Percentiles rank a stretch among this genome's conserved stretches.
phyloP scores from a whole-genome alignment of 2,329 filamentous ascomycete genomes.

The Geoglossum cookeanum region DNA sequence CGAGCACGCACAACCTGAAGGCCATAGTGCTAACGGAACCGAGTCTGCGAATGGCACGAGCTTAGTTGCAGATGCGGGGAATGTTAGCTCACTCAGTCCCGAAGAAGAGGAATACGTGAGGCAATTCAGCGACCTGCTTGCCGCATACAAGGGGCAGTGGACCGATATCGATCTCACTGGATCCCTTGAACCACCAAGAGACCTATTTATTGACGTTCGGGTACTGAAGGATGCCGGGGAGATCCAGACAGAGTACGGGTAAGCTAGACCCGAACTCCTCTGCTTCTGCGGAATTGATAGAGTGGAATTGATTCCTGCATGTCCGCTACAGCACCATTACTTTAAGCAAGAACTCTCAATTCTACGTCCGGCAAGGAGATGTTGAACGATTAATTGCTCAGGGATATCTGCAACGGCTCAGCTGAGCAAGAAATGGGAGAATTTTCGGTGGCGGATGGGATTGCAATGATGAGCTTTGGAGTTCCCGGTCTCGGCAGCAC shows the following conservation, averaged over 20 bases:
- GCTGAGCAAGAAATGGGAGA: conserved; percentile 29
- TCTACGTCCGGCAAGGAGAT: conserved; percentile 89
- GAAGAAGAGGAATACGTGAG: conserved; percentile 95
- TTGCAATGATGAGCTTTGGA: background rate
- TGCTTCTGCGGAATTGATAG: background rate
- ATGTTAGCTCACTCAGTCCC: conserved; percentile 62
- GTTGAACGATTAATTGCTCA: conserved; percentile 88
- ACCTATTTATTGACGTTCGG: conserved; percentile 90
- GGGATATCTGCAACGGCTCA: conserved; percentile 81
- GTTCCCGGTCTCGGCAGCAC: background rate
- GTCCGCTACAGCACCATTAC: conserved; percentile 56
- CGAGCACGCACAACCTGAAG: conserved; percentile 35
- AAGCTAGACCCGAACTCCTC: conserved; percentile 20
- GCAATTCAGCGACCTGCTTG: conserved; percentile 76
- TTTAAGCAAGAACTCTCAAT: conserved; percentile 93
- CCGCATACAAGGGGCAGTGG: conserved; percentile 97
- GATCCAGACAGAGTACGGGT: conserved; percentile 98
- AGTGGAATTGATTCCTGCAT: background rate
- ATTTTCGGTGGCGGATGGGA: background rate
- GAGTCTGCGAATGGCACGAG: conserved; percentile 15
- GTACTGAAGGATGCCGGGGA: conserved; percentile 94
- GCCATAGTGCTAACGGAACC: conserved; percentile 13
- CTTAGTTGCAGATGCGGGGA: conserved; percentile 29
- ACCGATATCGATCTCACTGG: conserved; percentile 94
- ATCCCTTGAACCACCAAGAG: conserved; percentile 78